A percentile compares a stretch with the other conserved stretches of the same genome.
Conservation (phyloP, 1,284 basidiomycete species). For the Boletus semigastroideus region DNA sequence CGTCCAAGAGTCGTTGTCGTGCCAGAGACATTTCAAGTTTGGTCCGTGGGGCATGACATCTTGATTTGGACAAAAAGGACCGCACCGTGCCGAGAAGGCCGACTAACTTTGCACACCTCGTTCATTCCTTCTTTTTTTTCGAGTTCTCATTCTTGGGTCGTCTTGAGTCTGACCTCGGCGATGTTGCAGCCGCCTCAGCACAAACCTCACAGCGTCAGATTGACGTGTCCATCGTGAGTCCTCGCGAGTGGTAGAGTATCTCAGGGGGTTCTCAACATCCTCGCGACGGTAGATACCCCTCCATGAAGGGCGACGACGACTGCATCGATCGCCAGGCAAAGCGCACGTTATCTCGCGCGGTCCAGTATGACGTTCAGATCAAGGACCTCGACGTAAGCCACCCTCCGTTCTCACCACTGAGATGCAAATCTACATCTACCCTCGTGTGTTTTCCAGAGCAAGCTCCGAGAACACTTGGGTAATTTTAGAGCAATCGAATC, state of each 20-base stretch:
- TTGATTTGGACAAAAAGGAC: neutral
- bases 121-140: neutral
- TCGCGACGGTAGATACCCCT: constrained; percentile 13
- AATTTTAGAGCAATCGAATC: constrained; percentile 71
- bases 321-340: constrained; percentile 46
- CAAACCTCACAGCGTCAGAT: constrained; percentile 1
- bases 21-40: neutral
- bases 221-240: constrained; percentile 16
- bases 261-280: constrained; percentile 3
- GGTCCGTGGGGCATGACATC: no score
- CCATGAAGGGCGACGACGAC: constrained; percentile 8
- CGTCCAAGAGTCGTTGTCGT: constrained; percentile 38
- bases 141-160: no score
- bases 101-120: neutral
- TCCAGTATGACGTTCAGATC: constrained; percentile 60
- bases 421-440: neutral
- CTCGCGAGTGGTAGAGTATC: neutral
- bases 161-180: neutral
- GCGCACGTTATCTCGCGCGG: constrained; percentile 49
- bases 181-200: constrained; percentile 7
- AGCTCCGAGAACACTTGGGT: constrained; percentile 63
- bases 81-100: neutral
- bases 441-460: constrained; percentile 40
- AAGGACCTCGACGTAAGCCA: constrained; percentile 63
- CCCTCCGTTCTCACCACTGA: neutral